Evolutionary conservation across 108 stramenopile species (phyloP), one percentile per base, ranked within the genome.

Genomic region (Cyclostephanos tholiformis): DNA sequence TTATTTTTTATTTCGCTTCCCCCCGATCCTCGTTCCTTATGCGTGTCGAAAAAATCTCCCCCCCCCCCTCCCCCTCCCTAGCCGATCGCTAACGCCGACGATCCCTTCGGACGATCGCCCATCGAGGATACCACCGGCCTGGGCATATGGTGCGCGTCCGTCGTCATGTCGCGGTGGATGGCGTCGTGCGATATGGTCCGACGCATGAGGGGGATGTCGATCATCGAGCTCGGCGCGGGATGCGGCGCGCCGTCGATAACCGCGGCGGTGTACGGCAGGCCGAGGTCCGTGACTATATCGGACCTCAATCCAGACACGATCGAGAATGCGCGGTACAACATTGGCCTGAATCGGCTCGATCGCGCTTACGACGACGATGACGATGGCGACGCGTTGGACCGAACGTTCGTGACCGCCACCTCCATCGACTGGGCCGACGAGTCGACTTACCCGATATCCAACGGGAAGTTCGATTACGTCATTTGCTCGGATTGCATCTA

Each of bases 401-500:
- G 30, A 22, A 57, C 41, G 41, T 41, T 12, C 11, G 49, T 67
- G 2, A 50, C 25, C 6, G 82, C 80, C 10, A 41, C 48, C 38
- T 55, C 78, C 11, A 91, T 96, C 75, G 89, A 95, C 83, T 96
- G 93, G 96, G 82, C 68, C 7, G 92, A 94, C 49, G 72, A 83
- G 58, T 56, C 84, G 2, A 93, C 95, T 8, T 93, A 87, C 84
- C 91, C 91, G n/a, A 11, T 56, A 26, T 29, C 27, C 7, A 27
- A 67, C 35, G 84, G 91, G 56, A 85, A 78, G 56, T 59, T 91
- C 26, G 93, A 94, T 77, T 80, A 60, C 69, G 77, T 96, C 32
- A 84, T 96, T 71, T 90, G 95, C 22, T 91, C 91, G 14, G 95
- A 96, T 74, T 78, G 90, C n/a, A 91, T 96, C 48, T 96, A 96